Evolutionary conservation across 495 filamentous ascomycete genomes (phyloP).

Genomic region (Paragyromitra xinjiangensis): DNA sequence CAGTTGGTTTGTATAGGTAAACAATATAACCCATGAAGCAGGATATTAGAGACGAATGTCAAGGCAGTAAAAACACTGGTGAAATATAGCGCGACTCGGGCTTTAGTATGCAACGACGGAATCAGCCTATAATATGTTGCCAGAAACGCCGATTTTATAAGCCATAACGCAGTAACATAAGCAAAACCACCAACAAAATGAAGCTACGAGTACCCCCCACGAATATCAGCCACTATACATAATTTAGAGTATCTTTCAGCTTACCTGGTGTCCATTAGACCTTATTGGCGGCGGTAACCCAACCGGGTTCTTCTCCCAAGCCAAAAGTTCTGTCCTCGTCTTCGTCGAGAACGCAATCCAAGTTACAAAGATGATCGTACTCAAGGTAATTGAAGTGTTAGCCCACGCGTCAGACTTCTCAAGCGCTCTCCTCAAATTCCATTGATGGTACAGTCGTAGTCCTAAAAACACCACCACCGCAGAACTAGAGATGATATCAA

Average conservation of each 20-base stretch:
- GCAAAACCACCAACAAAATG: conserved; percentile 36
- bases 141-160: conserved; percentile 31
- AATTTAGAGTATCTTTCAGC: not conserved
- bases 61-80: conserved; percentile 26
- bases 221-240: not conserved
- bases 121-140: conserved; percentile 37
- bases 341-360: conserved; percentile 39
- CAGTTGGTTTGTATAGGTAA: conserved; percentile 38
- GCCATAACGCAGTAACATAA: conserved; percentile 31
- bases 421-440: conserved; percentile 22
- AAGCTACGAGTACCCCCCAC: conserved; percentile 4
- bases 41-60: conserved; percentile 32
- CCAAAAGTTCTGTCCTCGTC: conserved; percentile 25
- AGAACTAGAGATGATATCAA: conserved; percentile 11
- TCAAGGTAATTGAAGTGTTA: conserved; percentile 21
- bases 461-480: conserved; percentile 18
- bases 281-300: conserved; percentile 32
- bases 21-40: conserved; percentile 35
- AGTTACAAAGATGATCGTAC: conserved; percentile 19
- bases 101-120: conserved; percentile 15
- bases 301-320: conserved; percentile 17
- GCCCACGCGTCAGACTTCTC: conserved; percentile 37
- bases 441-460: conserved; percentile 30
- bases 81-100: conserved; percentile 25
- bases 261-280: conserved; percentile 26